Evolutionary conservation across 208 protist species (phyloP).

Genomic region (Tritrichomonas musculus): DNA sequence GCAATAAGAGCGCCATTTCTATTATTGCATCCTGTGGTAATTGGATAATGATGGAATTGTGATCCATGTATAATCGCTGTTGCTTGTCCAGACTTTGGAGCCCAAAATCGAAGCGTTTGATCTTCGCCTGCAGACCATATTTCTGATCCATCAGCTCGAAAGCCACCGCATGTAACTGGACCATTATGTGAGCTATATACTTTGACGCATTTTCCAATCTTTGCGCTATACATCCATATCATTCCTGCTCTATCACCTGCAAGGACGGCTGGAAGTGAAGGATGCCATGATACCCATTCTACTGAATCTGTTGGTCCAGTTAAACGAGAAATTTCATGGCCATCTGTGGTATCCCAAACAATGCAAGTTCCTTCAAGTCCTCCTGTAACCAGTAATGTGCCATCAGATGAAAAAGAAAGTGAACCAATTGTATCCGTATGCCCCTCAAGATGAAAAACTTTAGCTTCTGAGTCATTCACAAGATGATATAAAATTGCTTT

Average conservation of each 20-base stretch:
- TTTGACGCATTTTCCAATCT: constrained; percentile 16
- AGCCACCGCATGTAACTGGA: neutral
- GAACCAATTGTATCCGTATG: neutral
- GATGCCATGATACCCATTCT: neutral
- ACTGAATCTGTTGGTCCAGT: neutral
- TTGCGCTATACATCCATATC: neutral
- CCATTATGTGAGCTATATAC: neutral
- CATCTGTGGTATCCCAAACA: neutral
- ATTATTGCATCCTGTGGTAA: neutral
- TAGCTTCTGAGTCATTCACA: neutral
- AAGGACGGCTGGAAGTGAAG: neutral
- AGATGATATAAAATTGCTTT: neutral
- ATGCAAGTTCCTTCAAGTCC: neutral
- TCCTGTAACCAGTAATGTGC: neutral
- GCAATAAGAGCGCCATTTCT: neutral
- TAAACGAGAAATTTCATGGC: neutral
- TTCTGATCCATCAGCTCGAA: neutral
- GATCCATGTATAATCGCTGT: neutral
- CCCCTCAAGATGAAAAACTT: neutral
- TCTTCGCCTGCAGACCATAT: constrained; percentile 16
- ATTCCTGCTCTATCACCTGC: neutral
- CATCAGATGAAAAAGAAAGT: neutral
- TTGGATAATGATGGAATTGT: constrained; percentile 1
- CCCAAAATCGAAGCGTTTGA: neutral
- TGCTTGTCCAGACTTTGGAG: neutral